Evolutionary conservation across 345 rosid genomes (phyloP).

Genomic region (Hirschfeldia incana): DNA sequence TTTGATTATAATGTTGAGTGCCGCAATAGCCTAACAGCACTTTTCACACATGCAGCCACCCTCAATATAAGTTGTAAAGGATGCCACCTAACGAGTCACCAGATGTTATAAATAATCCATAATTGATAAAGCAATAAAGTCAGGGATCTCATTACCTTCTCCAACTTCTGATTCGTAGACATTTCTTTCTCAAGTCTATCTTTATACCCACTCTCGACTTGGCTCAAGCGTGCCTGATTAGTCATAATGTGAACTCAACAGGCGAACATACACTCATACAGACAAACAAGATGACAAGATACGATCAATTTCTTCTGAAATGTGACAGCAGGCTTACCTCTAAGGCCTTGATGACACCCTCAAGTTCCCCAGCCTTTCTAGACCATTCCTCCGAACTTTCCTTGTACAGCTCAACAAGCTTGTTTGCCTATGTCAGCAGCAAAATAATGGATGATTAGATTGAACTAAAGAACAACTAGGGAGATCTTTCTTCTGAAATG

Average conservation of each 20-base stretch:
- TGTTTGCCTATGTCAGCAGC: slow-evolving; percentile 56
- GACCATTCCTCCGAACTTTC: slow-evolving; percentile 98
- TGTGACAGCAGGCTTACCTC: slow-evolving; percentile 55
- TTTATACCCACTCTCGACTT: slow-evolving; percentile 72
- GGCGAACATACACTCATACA: background rate
- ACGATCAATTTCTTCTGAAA: slow-evolving; percentile 2
- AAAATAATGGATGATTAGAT: slow-evolving; percentile 27
- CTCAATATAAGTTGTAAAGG: slow-evolving; percentile 6
- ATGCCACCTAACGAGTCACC: slow-evolving; percentile 17
- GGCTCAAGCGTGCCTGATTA: slow-evolving; percentile 64
- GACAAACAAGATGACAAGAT: background rate
- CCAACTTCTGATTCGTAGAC: slow-evolving; percentile 56
- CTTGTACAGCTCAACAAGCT: slow-evolving; percentile 85
- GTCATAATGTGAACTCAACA: slow-evolving; percentile 19
- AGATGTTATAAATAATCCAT: slow-evolving; percentile 3
- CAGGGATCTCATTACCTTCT: slow-evolving; percentile 57
- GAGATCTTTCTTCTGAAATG: background rate
- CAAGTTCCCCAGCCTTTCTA: slow-evolving; percentile 90
- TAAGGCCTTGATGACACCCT: slow-evolving; percentile 90
- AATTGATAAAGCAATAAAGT: background rate
- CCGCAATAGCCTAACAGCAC: background rate
- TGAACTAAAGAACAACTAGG: slow-evolving; percentile 11
- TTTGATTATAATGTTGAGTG: background rate
- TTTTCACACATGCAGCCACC: slow-evolving; percentile 9
- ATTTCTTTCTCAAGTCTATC: slow-evolving; percentile 77